Conservation (phyloP, 1,284 basidiomycete genomes). For the Trichosporon asahii region DNA sequence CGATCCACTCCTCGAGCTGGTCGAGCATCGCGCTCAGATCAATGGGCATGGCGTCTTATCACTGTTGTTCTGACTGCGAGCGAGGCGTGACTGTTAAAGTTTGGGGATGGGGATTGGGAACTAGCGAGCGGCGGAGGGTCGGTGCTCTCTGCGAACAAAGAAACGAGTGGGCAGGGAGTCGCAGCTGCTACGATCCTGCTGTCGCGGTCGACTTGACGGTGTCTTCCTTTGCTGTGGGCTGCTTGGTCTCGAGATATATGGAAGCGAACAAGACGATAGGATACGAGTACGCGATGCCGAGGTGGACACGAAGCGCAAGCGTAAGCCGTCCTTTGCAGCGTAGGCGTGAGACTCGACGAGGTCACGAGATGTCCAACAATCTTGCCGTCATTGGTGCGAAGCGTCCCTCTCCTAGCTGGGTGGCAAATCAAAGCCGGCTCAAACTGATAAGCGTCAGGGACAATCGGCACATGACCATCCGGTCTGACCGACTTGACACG, state of each 20-base stretch:
- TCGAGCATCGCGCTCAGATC: slow-evolving; percentile 44
- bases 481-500: neutral
- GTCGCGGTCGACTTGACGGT: neutral
- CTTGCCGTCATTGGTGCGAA: slow-evolving; percentile 11
- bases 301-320: neutral
- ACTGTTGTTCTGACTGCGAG: neutral
- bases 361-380: neutral
- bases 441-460: neutral
- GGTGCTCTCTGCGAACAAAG: neutral
- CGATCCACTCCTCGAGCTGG: slow-evolving; percentile 50
- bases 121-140: neutral
- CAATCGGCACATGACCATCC: neutral
- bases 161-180: neutral
- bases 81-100: neutral
- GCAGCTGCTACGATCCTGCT: neutral
- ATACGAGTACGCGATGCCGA: neutral
- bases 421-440: slow-evolving; percentile 6
- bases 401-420: neutral
- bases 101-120: neutral
- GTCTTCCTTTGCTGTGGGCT: neutral
- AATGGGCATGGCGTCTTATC: slow-evolving; percentile 30
- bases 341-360: slow-evolving; percentile 8
- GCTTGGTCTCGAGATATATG: neutral
- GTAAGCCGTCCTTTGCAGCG: neutral
- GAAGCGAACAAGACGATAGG: neutral